These are phyloP conservation scores for Acacia melanoxylon DNA, from an alignment of 306 rosid genomes.

Conservation along the genomic window DNA sequence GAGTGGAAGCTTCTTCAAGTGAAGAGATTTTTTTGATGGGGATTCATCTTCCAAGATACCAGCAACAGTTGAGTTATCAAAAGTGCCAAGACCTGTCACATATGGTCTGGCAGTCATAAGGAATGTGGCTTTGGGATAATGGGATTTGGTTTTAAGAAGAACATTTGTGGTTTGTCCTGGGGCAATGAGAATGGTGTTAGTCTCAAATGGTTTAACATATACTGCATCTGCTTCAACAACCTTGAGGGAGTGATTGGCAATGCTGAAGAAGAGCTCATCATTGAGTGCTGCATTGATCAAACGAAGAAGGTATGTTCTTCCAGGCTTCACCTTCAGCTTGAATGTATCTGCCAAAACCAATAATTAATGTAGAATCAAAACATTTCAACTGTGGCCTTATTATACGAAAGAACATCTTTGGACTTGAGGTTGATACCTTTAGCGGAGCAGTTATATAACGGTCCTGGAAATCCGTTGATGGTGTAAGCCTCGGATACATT, in stretches of 20 bases:
- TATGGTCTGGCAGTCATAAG: slow-evolving; percentile 46
- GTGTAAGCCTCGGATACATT: slow-evolving; percentile 86
- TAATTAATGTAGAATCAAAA: too few relatives aligned
- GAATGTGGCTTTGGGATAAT: slow-evolving; percentile 48
- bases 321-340: slow-evolving; percentile 44
- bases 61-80: slow-evolving; percentile 57
- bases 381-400: too few relatives aligned
- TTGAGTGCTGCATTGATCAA: slow-evolving; percentile 53
- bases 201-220: slow-evolving; percentile 48
- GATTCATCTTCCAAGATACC: slow-evolving; percentile 40
- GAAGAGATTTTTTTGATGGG: slow-evolving; percentile 4
- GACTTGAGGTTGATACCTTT: slow-evolving; percentile 43
- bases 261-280: slow-evolving; percentile 50
- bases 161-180: slow-evolving; percentile 59
- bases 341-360: slow-evolving; percentile 36
- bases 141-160: slow-evolving; percentile 44
- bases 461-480: slow-evolving; percentile 75
- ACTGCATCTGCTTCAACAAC: slow-evolving; percentile 49
- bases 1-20: slow-evolving; percentile 36
- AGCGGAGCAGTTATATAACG: slow-evolving; percentile 65
- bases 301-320: slow-evolving; percentile 52
- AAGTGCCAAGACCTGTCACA: slow-evolving; percentile 40
- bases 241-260: slow-evolving; percentile 55
- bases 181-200: slow-evolving; percentile 37
- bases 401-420: not conserved